These are phyloP conservation scores for Sambucus nigra DNA, from an alignment of 129 eudicot species.

Conservation along the genomic window DNA sequence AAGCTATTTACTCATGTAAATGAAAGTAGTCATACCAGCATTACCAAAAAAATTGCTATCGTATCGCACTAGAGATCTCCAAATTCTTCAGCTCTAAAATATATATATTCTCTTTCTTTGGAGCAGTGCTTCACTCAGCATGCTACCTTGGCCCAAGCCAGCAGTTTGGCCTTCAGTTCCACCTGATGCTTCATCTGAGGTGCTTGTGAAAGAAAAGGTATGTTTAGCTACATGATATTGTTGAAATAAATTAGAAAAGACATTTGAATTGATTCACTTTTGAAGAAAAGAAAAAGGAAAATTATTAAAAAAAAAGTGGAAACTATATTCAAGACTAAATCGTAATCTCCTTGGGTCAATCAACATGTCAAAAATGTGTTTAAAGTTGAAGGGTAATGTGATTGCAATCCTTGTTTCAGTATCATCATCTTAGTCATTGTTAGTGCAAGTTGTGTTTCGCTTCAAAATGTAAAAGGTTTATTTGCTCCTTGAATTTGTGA, in stretches of 20 bases:
- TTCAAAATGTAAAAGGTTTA: neutral
- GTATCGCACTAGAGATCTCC: neutral
- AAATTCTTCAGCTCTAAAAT: constrained; percentile 1
- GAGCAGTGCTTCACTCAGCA: constrained; percentile 81
- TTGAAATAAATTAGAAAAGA: neutral
- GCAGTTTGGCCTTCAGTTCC: constrained; percentile 83
- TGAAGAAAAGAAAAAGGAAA: too few species aligned
- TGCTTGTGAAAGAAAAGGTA: constrained; percentile 75
- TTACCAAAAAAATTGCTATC: neutral
- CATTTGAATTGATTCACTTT: too few species aligned
- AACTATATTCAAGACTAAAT: neutral
- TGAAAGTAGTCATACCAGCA: neutral
- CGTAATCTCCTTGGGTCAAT: neutral
- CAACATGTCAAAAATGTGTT: constrained; percentile 5
- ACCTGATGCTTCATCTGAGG: constrained; percentile 67
- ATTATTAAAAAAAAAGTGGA: neutral
- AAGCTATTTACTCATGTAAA: neutral
- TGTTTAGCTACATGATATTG: neutral
- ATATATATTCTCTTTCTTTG: neutral
- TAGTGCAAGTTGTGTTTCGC: neutral
- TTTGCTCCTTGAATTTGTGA: constrained; percentile 7
- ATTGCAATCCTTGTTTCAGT: constrained; percentile 1
- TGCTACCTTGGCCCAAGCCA: constrained; percentile 98
- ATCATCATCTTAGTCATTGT: neutral
- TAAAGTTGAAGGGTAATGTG: neutral